phyloP scores from a whole-genome alignment of 2,329 filamentous ascomycete genomes.

The Coniochaeta hoffmannii region DNA sequence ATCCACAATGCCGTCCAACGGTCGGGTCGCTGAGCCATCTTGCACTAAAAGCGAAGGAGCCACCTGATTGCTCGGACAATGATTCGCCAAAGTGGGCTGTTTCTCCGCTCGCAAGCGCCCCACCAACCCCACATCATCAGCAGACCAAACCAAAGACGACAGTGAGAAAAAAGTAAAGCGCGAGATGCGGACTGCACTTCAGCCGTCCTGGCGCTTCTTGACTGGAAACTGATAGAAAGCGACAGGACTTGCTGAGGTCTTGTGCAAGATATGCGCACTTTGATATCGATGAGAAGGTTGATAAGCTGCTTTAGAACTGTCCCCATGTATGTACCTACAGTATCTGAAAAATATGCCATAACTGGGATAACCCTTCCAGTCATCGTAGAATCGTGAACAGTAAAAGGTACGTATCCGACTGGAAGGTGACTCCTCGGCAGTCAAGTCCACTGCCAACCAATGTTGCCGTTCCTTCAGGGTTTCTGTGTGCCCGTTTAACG shows the following conservation, averaged over 20 bases:
- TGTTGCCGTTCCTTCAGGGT: background rate
- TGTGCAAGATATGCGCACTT: no score
- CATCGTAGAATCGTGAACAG: no score
- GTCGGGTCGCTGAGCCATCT: background rate
- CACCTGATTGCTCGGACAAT: background rate
- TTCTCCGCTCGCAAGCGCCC: background rate
- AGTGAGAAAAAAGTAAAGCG: background rate
- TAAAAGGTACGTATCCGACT: background rate
- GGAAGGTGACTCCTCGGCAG: background rate
- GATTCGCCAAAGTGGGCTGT: background rate
- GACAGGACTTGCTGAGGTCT: no score
- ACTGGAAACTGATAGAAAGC: background rate
- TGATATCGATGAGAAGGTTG: no score
- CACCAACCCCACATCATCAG: conserved; percentile 1
- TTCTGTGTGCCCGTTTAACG: background rate
- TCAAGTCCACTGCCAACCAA: background rate
- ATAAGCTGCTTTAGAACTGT: no score
- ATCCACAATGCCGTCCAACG: background rate
- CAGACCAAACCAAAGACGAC: background rate
- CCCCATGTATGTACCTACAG: no score
- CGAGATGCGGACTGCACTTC: background rate
- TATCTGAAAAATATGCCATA: no score
- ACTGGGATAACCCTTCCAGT: no score
- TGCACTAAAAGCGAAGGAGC: background rate
- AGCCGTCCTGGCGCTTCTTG: background rate